Percentiles rank a stretch among this genome's conserved stretches.
These are phyloP conservation scores for Oryza meyeriana DNA, from an alignment of 176 grass and related monocot genomes.

Conservation along the genomic window DNA sequence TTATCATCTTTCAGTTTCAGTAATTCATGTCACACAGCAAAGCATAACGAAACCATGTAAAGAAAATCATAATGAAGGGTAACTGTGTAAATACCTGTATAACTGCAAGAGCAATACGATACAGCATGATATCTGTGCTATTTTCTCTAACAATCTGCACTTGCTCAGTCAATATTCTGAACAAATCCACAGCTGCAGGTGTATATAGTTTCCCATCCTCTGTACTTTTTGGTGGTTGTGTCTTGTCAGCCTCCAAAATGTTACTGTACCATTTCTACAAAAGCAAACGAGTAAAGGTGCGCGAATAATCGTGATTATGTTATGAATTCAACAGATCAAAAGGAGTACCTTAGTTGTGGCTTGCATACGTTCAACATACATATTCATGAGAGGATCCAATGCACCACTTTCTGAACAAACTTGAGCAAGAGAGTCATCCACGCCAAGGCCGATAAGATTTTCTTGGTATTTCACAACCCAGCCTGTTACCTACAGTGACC, in stretches of 20 bases:
- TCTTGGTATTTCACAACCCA: slow-evolving; percentile 99
- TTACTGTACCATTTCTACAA: slow-evolving; percentile 99
- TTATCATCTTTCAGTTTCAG: slow-evolving; percentile 2
- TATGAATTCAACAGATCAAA: slow-evolving; percentile 30
- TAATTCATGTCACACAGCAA: neutral
- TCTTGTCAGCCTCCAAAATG: slow-evolving; percentile 97
- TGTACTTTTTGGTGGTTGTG: slow-evolving; percentile 82
- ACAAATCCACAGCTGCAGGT: slow-evolving; percentile 95
- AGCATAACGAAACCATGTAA: slow-evolving; percentile 26
- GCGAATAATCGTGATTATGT: slow-evolving; percentile 28
- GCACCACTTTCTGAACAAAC: slow-evolving; percentile 99
- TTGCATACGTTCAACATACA: slow-evolving; percentile 96
- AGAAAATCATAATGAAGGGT: slow-evolving; percentile 9
- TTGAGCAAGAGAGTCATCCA: slow-evolving; percentile 96
- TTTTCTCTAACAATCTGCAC: slow-evolving; percentile 97
- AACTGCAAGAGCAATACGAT: slow-evolving; percentile 92
- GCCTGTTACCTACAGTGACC: slow-evolving; percentile 77
- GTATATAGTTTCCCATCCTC: slow-evolving; percentile 93
- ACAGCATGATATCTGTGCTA: slow-evolving; percentile 96
- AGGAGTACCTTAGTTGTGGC: slow-evolving; percentile 89
- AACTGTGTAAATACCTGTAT: slow-evolving; percentile 70
- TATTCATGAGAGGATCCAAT: slow-evolving; percentile 98
- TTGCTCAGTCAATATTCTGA: slow-evolving; percentile 96
- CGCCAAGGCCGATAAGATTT: slow-evolving; percentile 90
- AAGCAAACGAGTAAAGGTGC: slow-evolving; percentile 27